Evolutionary conservation across 305 asterid genomes (phyloP).

Genomic region (Fraxinus ornus): DNA sequence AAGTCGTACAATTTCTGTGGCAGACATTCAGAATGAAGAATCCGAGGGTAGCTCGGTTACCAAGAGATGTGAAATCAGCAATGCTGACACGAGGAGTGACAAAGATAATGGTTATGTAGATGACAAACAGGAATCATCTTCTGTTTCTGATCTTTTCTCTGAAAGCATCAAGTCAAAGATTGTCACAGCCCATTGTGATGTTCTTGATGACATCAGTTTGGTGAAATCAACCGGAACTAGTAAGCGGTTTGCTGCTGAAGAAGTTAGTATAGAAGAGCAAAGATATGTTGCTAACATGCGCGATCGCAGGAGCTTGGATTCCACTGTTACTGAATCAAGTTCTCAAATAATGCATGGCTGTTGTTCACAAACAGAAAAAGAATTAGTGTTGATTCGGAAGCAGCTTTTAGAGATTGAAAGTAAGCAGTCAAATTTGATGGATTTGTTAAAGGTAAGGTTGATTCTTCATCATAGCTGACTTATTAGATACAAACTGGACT

Average conservation of each 20-base stretch:
- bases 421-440: slow-evolving; percentile 77
- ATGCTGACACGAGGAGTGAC: slow-evolving; percentile 44
- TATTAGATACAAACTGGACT: background rate
- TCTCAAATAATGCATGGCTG: slow-evolving; percentile 47
- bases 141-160: slow-evolving; percentile 58
- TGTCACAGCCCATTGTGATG: slow-evolving; percentile 39
- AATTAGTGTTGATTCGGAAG: slow-evolving; percentile 57
- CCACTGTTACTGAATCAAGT: slow-evolving; percentile 75
- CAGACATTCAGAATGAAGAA: slow-evolving; percentile 58
- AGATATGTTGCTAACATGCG: slow-evolving; percentile 51
- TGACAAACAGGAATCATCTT: slow-evolving; percentile 70
- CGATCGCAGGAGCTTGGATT: slow-evolving; percentile 80
- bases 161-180: slow-evolving; percentile 56
- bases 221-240: slow-evolving; percentile 60
- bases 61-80: slow-evolving; percentile 52
- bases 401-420: slow-evolving; percentile 83
- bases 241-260: slow-evolving; percentile 57
- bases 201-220: slow-evolving; percentile 52
- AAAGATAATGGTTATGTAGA: slow-evolving; percentile 65
- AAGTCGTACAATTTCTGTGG: slow-evolving; percentile 35
- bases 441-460: slow-evolving; percentile 68
- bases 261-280: slow-evolving; percentile 66
- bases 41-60: slow-evolving; percentile 72
- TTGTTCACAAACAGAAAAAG: slow-evolving; percentile 70
- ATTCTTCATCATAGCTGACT: slow-evolving; percentile 17